Base-by-base conservation (phyloP, 257 asterid genomes). In the Fraxinus pennsylvanica region DNA sequence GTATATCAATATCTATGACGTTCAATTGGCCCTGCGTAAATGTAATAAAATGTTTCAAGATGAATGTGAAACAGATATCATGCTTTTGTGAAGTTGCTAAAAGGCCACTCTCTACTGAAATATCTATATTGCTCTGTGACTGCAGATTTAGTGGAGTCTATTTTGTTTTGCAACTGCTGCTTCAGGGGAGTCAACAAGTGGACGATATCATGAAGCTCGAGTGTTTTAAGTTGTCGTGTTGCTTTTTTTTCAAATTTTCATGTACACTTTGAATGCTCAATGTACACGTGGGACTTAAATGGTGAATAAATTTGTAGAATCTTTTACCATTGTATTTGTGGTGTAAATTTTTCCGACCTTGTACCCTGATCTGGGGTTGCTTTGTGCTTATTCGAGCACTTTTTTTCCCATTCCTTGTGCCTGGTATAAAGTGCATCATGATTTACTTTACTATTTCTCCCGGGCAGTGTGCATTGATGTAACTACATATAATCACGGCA, bases 121-220 rank as follows among this genome's bases (percentile, higher is more conserved):
- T 76, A 54, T 61, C 15, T 54, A 25, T 54, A 72, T 65, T 74
- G 68, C 73, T 33, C 6, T 76, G n/a, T 78, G 72, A 30, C 21
- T 80, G 85, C 90, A 84, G 90, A 33, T 52, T 80, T 77, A 75
- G 59, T 74, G 68, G 33, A 61, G 33, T 61, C 32, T 61, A 21
- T 61, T 54, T 25, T 61, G 68, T 13, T 59, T 59, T 59, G 32
- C 30, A 9, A 17, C 14, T 59, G 68, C 32, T 61, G 5, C 68
- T 61, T 21, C 30, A 2, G 17, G 17, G 68, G 8, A 61, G 68
- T 8, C 33, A 8, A 61, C 32, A 4, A 52, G 61, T 52, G 61
- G 19, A 4, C 9, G 9, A 61, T 61, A 61, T 21, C 7, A 3
- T 19, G 21, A 52, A 3, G 21, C 67, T n/a, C 12, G 0, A 3